Percentiles rank a stretch among this genome's conserved stretches.
phyloP scores from a whole-genome alignment of 2,329 filamentous ascomycete species.

The Purpureocillium lavendulum region DNA sequence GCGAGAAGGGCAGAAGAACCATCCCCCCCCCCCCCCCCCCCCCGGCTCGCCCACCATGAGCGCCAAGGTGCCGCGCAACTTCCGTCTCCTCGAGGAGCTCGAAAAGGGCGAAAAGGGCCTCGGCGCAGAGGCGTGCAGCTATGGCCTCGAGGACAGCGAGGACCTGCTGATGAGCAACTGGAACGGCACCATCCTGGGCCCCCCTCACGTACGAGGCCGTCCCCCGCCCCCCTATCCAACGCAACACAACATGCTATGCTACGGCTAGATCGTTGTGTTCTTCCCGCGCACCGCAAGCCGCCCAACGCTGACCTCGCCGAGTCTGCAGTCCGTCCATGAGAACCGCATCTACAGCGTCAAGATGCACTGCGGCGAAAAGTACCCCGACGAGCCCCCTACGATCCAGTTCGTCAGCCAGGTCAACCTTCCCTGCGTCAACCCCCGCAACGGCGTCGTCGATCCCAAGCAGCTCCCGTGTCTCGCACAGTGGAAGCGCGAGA shows the following conservation, averaged over 20 bases:
- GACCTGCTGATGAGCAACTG: slow-evolving; percentile 97
- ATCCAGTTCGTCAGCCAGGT: slow-evolving; percentile 92
- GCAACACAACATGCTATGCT: too few relatives aligned
- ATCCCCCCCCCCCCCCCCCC: neutral
- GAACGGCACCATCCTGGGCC: slow-evolving; percentile 96
- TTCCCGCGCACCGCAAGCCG: neutral
- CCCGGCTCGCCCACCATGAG: slow-evolving; percentile 16
- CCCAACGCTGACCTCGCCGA: too few relatives aligned
- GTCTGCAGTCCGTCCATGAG: slow-evolving; percentile 85
- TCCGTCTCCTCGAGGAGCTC: slow-evolving; percentile 90
- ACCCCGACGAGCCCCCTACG: slow-evolving; percentile 81
- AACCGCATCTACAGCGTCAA: slow-evolving; percentile 98
- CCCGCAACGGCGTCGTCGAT: slow-evolving; percentile 74
- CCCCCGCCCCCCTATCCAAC: slow-evolving; percentile 9
- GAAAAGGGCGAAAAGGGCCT: slow-evolving; percentile 98
- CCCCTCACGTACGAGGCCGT: slow-evolving; percentile 68
- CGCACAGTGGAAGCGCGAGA: slow-evolving; percentile 82
- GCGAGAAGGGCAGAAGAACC: too few relatives aligned
- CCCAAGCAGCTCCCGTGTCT: slow-evolving; percentile 76
- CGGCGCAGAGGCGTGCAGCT: slow-evolving; percentile 94
- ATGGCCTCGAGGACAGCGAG: slow-evolving; percentile 87
- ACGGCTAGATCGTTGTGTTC: neutral
- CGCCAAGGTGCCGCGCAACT: slow-evolving; percentile 80
- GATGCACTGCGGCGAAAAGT: slow-evolving; percentile 86
- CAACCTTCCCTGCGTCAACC: slow-evolving; percentile 92